Evolutionary conservation across 73 alveolate genomes (phyloP).

Genomic region (Paramecium pentaurelia): DNA sequence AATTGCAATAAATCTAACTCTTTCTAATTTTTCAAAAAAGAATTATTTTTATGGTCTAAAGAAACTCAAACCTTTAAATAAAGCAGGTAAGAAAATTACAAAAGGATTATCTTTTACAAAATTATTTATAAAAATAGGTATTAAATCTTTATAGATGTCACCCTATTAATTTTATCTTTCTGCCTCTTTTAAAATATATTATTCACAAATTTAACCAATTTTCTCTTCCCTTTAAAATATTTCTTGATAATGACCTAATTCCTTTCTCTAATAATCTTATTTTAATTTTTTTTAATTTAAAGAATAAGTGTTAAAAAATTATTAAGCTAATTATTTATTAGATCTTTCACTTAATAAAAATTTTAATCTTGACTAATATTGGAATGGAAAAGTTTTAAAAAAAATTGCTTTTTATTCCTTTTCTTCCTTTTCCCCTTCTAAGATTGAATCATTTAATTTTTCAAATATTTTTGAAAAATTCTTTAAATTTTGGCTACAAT

Average conservation of each 20-base stretch:
- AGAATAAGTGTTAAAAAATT: not conserved
- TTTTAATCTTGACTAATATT: not conserved
- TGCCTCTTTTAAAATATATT: not conserved
- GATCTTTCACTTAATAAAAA: not conserved
- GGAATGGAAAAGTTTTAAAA: not conserved
- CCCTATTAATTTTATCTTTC: not conserved
- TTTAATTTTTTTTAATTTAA: not conserved
- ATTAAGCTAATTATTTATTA: not conserved
- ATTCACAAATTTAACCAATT: not conserved
- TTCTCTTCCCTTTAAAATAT: not conserved
- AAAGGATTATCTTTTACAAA: not conserved
- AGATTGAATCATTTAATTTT: not conserved
- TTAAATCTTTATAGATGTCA: not conserved
- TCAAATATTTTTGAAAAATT: not conserved
- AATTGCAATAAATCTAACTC: not conserved
- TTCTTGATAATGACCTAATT: not conserved
- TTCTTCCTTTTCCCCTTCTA: not conserved
- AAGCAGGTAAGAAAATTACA: not conserved
- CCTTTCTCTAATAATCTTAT: not conserved
- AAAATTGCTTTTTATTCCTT: not conserved
- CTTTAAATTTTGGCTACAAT: not conserved
- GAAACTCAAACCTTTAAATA: not conserved
- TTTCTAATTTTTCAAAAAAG: not conserved
- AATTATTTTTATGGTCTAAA: not conserved
- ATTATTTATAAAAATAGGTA: not conserved